Evolutionary conservation across 2,329 filamentous ascomycete genomes (phyloP).

Genomic region (Alternaria sp.): DNA sequence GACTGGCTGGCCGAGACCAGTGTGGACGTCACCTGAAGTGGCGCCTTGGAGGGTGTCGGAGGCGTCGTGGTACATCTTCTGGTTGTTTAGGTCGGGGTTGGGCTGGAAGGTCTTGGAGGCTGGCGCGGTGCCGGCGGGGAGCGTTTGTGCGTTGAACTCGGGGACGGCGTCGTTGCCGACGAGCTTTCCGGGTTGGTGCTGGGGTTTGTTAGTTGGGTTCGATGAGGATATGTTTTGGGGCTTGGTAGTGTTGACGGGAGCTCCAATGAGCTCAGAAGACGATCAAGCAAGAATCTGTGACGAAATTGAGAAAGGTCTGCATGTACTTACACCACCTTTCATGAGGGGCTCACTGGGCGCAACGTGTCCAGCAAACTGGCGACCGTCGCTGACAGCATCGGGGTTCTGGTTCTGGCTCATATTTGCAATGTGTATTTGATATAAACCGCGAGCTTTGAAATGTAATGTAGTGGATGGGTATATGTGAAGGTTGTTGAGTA

Average conservation of each 20-base stretch:
- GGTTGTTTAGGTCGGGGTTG: slow-evolving; percentile 53
- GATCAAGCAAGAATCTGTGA: not conserved
- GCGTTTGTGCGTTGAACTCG: slow-evolving; percentile 68
- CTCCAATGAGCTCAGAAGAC: not conserved
- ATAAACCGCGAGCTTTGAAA: not conserved
- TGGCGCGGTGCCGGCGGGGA: slow-evolving; percentile 70
- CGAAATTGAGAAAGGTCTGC: not conserved
- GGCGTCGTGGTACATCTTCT: slow-evolving; percentile 52
- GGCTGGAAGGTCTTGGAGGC: slow-evolving; percentile 52
- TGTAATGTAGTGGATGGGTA: not conserved
- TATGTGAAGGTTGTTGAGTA: not conserved
- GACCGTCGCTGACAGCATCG: slow-evolving; percentile 59
- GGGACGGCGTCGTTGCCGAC: slow-evolving; percentile 64
- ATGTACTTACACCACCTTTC: slow-evolving; percentile 59
- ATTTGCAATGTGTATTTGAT: slow-evolving; percentile 48
- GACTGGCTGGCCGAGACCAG: slow-evolving; percentile 60
- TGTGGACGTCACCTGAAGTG: slow-evolving; percentile 61
- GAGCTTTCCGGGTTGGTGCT: slow-evolving; percentile 70
- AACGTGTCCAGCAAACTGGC: slow-evolving; percentile 62
- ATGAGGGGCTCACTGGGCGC: slow-evolving; percentile 60
- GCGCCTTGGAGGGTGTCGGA: slow-evolving; percentile 57
- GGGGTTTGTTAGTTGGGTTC: not conserved
- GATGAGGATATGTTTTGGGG: not conserved
- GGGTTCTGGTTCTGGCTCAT: slow-evolving; percentile 58
- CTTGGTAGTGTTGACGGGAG: not conserved